Conservation (phyloP, 768 basidiomycete species). For the Amanita subjunquillea region DNA sequence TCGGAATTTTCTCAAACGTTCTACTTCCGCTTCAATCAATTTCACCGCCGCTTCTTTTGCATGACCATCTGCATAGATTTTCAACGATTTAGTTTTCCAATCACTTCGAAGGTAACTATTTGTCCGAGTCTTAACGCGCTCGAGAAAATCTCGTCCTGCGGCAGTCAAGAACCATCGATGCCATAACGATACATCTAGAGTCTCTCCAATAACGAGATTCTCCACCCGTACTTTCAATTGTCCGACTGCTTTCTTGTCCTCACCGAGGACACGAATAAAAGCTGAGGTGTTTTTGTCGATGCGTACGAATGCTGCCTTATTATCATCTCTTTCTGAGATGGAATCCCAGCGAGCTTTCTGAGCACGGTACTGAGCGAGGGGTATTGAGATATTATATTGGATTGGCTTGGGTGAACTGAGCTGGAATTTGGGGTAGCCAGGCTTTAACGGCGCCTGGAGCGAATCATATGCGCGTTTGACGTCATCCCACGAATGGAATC, state of each 20-base stretch:
- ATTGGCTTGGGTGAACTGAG: slow-evolving; percentile 38
- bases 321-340: slow-evolving; percentile 25
- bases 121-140: slow-evolving; percentile 22
- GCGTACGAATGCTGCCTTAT: slow-evolving; percentile 23
- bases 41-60: slow-evolving; percentile 32
- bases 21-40: slow-evolving; percentile 37
- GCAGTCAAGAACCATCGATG: slow-evolving; percentile 29
- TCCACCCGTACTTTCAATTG: slow-evolving; percentile 53
- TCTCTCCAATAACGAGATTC: slow-evolving; percentile 41
- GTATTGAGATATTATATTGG: slow-evolving; percentile 39
- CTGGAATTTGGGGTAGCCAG: slow-evolving; percentile 22
- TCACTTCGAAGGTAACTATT: slow-evolving; percentile 36
- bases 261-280: slow-evolving; percentile 36
- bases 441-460: slow-evolving; percentile 19
- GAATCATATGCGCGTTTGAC: slow-evolving; percentile 28
- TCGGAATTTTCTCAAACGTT: slow-evolving; percentile 35
- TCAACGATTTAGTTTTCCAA: slow-evolving; percentile 32
- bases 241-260: slow-evolving; percentile 43
- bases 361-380: slow-evolving; percentile 38
- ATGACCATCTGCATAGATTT: slow-evolving; percentile 31
- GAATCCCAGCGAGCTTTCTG: slow-evolving; percentile 41
- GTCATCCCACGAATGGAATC: slow-evolving; percentile 22
- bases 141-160: slow-evolving; percentile 23
- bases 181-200: slow-evolving; percentile 35
- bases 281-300: slow-evolving; percentile 16